Percentiles rank a stretch among this genome's conserved stretches.
phyloP scores from a whole-genome alignment of 345 rosid species.

The Litchi chinensis region DNA sequence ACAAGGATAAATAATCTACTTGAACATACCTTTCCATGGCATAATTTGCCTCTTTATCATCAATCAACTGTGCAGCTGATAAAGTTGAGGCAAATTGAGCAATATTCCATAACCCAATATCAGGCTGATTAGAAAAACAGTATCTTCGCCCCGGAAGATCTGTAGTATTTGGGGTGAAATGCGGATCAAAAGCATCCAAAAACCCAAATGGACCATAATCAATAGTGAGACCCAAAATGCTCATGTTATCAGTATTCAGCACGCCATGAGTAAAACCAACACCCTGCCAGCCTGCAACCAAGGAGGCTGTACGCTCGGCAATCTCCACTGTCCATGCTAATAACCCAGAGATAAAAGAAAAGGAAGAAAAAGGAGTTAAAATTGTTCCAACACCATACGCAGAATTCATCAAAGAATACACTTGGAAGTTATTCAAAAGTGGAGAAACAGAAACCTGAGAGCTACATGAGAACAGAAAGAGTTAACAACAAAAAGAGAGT shows the following conservation, averaged over 20 bases:
- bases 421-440: neutral
- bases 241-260: slow-evolving; percentile 97
- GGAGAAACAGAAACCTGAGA: neutral
- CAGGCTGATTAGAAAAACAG: slow-evolving; percentile 97
- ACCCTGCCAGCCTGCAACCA: slow-evolving; percentile 95
- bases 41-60: slow-evolving; percentile 80
- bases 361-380: slow-evolving; percentile 20
- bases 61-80: slow-evolving; percentile 68
- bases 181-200: slow-evolving; percentile 97
- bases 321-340: slow-evolving; percentile 95
- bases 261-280: slow-evolving; percentile 99
- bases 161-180: slow-evolving; percentile 94
- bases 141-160: slow-evolving; percentile 98
- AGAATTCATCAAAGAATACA: slow-evolving; percentile 3
- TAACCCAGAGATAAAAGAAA: slow-evolving; percentile 16
- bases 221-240: slow-evolving; percentile 91
- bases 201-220: slow-evolving; percentile 99
- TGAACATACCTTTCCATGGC: slow-evolving; percentile 86
- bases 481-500: neutral
- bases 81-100: slow-evolving; percentile 79
- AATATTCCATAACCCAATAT: slow-evolving; percentile 90
- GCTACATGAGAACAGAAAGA: neutral
- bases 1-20: slow-evolving; percentile 6
- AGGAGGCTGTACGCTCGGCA: slow-evolving; percentile 86
- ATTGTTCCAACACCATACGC: neutral